Evolutionary conservation across 2,329 filamentous ascomycete genomes (phyloP).

Genomic region (Exophiala lecanii-corni): DNA sequence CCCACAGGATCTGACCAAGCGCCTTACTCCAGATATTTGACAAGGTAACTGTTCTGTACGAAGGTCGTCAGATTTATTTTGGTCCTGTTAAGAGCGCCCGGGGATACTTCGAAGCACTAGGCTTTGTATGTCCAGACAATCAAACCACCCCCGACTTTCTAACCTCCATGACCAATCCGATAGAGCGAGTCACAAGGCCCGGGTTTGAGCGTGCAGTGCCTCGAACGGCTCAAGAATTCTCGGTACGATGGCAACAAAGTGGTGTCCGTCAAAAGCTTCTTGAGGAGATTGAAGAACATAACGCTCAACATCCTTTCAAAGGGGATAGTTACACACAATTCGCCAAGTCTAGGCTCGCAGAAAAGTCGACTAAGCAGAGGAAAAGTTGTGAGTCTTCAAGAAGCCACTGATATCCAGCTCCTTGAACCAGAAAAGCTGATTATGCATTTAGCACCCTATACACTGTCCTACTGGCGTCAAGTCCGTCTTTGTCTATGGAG

Average conservation of each 20-base stretch:
- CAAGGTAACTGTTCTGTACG: constrained; percentile 63
- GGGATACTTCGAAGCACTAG: constrained; percentile 60
- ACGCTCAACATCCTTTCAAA: constrained; percentile 48
- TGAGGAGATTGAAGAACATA: constrained; percentile 46
- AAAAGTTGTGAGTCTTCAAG: constrained; percentile 10
- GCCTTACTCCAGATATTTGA: constrained; percentile 51
- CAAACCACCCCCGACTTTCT: constrained; percentile 63
- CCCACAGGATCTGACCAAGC: too few species aligned
- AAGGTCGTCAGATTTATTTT: constrained; percentile 62
- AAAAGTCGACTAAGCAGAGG: neutral
- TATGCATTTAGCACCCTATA: constrained; percentile 51
- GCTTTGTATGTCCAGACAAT: constrained; percentile 58
- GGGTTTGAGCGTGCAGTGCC: constrained; percentile 43
- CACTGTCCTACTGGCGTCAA: constrained; percentile 50
- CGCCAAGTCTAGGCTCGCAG: neutral
- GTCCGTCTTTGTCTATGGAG: constrained; percentile 52
- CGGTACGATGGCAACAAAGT: constrained; percentile 36
- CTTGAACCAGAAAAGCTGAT: constrained; percentile 54
- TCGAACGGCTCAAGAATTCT: constrained; percentile 45
- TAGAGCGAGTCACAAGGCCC: constrained; percentile 40
- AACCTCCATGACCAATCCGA: constrained; percentile 58
- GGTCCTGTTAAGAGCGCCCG: constrained; percentile 54
- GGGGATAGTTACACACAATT: neutral
- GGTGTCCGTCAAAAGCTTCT: constrained; percentile 36
- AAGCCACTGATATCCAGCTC: constrained; percentile 51